phyloP scores from a whole-genome alignment of 352 stramenopile genomes.

The Salisapilia sapeloensis region DNA sequence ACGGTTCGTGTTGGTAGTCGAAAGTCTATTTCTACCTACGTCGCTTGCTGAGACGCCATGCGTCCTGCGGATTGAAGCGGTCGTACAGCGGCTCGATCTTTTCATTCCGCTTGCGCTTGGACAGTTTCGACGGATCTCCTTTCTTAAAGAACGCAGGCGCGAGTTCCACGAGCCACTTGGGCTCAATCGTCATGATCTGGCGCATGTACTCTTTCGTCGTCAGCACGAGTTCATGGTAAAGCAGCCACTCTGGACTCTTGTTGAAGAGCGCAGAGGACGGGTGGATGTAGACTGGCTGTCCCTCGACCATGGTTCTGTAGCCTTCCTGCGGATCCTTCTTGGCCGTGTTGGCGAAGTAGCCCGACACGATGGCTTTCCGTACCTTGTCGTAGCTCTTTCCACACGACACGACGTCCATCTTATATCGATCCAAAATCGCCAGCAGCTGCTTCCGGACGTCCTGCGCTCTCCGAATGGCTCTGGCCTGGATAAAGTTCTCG shows the following conservation, averaged over 20 bases:
- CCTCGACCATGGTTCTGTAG: slow-evolving; percentile 96
- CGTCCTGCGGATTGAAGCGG: slow-evolving; percentile 94
- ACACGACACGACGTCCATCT: slow-evolving; percentile 94
- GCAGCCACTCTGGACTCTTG: slow-evolving; percentile 96
- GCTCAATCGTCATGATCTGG: slow-evolving; percentile 99
- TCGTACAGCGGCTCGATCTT: slow-evolving; percentile 99
- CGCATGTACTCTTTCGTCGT: slow-evolving; percentile 99
- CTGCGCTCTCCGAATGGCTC: slow-evolving; percentile 92
- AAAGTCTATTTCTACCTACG: slow-evolving; percentile 81
- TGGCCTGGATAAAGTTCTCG: slow-evolving; percentile 98
- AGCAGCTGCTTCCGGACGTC: slow-evolving; percentile 99
- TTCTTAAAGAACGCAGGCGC: slow-evolving; percentile 93
- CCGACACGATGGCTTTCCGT: slow-evolving; percentile 93
- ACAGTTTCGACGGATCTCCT: slow-evolving; percentile 95
- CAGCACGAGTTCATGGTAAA: slow-evolving; percentile 97
- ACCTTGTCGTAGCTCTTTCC: slow-evolving; percentile 96
- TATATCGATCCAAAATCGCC: slow-evolving; percentile 97
- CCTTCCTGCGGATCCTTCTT: slow-evolving; percentile 99
- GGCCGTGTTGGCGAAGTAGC: slow-evolving; percentile 98
- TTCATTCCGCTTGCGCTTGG: slow-evolving; percentile 95
- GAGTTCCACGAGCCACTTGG: slow-evolving; percentile 98
- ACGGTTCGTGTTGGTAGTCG: no score
- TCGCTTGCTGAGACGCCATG: slow-evolving; percentile 94
- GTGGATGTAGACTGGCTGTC: slow-evolving; percentile 98
- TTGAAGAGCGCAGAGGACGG: slow-evolving; percentile 96